These are phyloP conservation scores for Leptographium wingfieldii DNA, from an alignment of 2,329 filamentous ascomycete genomes.

Conservation along the genomic window DNA sequence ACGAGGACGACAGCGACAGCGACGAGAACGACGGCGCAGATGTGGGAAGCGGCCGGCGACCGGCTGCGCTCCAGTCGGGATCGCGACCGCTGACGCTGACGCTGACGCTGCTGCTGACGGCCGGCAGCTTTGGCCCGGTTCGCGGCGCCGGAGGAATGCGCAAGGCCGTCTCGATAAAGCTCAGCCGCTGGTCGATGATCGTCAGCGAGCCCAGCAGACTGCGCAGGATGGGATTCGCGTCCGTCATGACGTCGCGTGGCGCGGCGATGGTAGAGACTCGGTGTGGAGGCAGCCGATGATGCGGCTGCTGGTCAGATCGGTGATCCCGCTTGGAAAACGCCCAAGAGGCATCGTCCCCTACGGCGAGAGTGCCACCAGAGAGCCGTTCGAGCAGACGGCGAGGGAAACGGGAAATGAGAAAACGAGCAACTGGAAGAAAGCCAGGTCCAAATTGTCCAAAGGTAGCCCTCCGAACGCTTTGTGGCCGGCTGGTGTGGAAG, in stretches of 20 bases:
- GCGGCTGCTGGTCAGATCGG: background rate
- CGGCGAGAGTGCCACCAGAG: background rate
- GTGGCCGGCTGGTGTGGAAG: background rate
- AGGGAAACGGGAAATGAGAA: background rate
- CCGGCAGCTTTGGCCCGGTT: background rate
- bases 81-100: background rate
- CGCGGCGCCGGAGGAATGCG: conserved; percentile 3
- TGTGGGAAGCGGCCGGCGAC: background rate
- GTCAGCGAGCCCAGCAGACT: conserved; percentile 16
- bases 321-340: background rate
- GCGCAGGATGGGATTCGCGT: conserved; percentile 9
- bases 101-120: background rate
- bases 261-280: background rate
- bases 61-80: too few relatives aligned
- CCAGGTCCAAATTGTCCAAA: background rate
- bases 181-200: conserved; percentile 20
- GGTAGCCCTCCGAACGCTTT: background rate
- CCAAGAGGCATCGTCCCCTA: background rate
- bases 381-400: background rate
- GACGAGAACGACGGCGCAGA: background rate
- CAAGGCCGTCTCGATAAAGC: conserved; percentile 17
- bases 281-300: background rate
- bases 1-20: background rate
- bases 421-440: background rate
- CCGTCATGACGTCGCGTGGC: conserved; percentile 3